These are phyloP conservation scores for Marasmius sp. DNA, from an alignment of 1,284 basidiomycete species.

Conservation along the genomic window DNA sequence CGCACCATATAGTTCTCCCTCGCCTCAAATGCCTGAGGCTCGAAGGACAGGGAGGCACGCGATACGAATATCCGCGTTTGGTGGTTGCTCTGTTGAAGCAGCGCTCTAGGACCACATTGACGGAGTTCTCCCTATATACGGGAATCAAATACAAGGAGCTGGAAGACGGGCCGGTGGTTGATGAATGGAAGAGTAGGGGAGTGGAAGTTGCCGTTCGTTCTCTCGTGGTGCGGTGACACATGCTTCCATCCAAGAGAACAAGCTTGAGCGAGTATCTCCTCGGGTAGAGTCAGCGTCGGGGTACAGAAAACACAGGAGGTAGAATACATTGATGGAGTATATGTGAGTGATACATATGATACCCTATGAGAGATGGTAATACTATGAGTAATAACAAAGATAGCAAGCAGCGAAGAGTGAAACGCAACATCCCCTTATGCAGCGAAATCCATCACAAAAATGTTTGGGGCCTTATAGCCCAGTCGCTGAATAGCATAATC, in stretches of 20 bases:
- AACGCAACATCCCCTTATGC: neutral
- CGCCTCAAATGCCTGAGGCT: neutral
- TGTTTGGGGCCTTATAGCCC: conserved; percentile 74
- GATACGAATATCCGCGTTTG: neutral
- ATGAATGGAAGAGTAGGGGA: neutral
- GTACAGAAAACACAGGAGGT: too few species aligned
- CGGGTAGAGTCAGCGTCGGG: too few species aligned
- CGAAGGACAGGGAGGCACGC: neutral
- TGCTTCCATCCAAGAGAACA: neutral
- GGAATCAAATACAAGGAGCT: neutral
- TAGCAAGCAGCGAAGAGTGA: too few species aligned
- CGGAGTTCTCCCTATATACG: neutral
- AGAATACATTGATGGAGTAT: too few species aligned
- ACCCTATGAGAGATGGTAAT: too few species aligned
- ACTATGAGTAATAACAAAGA: too few species aligned
- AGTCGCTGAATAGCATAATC: conserved; percentile 56
- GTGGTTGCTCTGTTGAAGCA: neutral
- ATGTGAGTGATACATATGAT: too few species aligned
- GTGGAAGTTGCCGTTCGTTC: neutral
- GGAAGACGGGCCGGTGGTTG: neutral
- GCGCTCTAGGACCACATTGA: neutral
- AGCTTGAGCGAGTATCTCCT: too few species aligned
- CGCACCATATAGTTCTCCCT: neutral
- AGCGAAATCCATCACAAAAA: conserved; percentile 58
- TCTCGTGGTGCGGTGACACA: neutral